phyloP scores from a whole-genome alignment of 495 filamentous ascomycete species.

The Hypoxylon crocopeplum region DNA sequence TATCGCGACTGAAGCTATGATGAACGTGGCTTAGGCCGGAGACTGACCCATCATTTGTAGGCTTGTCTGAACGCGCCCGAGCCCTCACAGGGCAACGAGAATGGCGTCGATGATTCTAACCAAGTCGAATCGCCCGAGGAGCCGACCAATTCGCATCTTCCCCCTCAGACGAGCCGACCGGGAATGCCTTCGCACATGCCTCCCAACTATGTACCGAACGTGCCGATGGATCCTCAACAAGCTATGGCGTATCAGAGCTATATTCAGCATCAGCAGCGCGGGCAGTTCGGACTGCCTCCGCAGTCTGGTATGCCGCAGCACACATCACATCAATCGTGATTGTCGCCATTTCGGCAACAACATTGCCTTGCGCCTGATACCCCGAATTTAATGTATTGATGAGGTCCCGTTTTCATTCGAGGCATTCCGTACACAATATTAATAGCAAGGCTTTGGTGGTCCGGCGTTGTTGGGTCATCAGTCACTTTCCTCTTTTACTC shows the following conservation, averaged over 20 bases:
- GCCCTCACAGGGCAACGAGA: conserved; percentile 83
- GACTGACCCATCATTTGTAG: conserved; percentile 53
- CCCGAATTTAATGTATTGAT: conserved; percentile 59
- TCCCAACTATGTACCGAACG: conserved; percentile 57
- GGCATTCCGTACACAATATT: conserved; percentile 41
- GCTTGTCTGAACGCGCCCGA: conserved; percentile 97
- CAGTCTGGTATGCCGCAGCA: conserved; percentile 62
- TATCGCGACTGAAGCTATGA: conserved; percentile 9
- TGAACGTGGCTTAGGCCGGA: not conserved
- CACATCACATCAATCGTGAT: conserved; percentile 54
- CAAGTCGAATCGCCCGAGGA: conserved; percentile 71
- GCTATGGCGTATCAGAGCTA: conserved; percentile 68
- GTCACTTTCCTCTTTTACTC: conserved; percentile 33
- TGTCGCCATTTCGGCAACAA: conserved; percentile 37
- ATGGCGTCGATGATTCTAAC: conserved; percentile 80
- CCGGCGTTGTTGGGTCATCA: conserved; percentile 46
- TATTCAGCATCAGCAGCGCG: conserved; percentile 62
- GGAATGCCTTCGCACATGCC: conserved; percentile 61
- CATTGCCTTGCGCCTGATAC: conserved; percentile 53
- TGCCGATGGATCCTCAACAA: conserved; percentile 62
- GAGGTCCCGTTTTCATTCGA: conserved; percentile 48
- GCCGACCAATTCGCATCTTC: conserved; percentile 62
- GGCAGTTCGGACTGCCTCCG: conserved; percentile 59
- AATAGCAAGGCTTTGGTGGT: conserved; percentile 44
- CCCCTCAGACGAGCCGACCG: conserved; percentile 59